phyloP scores from a whole-genome alignment of 2,329 filamentous ascomycete genomes.

The Curvularia verruculosa region DNA sequence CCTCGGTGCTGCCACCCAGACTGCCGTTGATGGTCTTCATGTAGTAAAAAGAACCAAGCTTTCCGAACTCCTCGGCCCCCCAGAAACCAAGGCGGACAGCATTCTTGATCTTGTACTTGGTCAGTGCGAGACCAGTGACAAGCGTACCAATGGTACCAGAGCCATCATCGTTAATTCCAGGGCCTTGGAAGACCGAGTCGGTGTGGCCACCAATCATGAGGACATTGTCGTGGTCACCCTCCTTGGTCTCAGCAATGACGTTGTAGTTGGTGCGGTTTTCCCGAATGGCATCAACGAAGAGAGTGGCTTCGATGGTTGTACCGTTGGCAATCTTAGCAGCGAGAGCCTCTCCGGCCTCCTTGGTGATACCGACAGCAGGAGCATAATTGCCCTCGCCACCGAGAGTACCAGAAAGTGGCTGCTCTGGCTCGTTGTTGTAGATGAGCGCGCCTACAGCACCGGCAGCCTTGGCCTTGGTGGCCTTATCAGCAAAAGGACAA shows the following conservation, averaged over 20 bases:
- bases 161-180: slow-evolving; percentile 53
- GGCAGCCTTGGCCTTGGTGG: slow-evolving; percentile 67
- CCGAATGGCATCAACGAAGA: slow-evolving; percentile 52
- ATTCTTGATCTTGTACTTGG: slow-evolving; percentile 50
- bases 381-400: slow-evolving; percentile 62
- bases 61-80: slow-evolving; percentile 51
- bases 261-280: slow-evolving; percentile 56
- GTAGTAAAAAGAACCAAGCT: slow-evolving; percentile 49
- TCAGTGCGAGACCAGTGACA: slow-evolving; percentile 47
- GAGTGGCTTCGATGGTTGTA: slow-evolving; percentile 38
- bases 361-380: slow-evolving; percentile 70
- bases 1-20: slow-evolving; percentile 35
- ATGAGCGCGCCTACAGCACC: slow-evolving; percentile 72
- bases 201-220: slow-evolving; percentile 50
- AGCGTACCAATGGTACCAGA: slow-evolving; percentile 50
- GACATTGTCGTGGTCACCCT: slow-evolving; percentile 51
- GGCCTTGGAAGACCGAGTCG: slow-evolving; percentile 51
- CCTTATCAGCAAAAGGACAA: slow-evolving; percentile 73
- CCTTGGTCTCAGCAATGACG: slow-evolving; percentile 48
- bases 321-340: slow-evolving; percentile 59
- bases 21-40: slow-evolving; percentile 45
- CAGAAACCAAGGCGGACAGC: slow-evolving; percentile 51
- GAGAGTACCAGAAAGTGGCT: slow-evolving; percentile 69
- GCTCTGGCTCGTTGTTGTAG: slow-evolving; percentile 69
- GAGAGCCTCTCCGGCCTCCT: slow-evolving; percentile 63